Evolutionary conservation across 345 rosid genomes (phyloP), one percentile per base, ranked within the genome.

Genomic region (Gynandropsis gynandra): DNA sequence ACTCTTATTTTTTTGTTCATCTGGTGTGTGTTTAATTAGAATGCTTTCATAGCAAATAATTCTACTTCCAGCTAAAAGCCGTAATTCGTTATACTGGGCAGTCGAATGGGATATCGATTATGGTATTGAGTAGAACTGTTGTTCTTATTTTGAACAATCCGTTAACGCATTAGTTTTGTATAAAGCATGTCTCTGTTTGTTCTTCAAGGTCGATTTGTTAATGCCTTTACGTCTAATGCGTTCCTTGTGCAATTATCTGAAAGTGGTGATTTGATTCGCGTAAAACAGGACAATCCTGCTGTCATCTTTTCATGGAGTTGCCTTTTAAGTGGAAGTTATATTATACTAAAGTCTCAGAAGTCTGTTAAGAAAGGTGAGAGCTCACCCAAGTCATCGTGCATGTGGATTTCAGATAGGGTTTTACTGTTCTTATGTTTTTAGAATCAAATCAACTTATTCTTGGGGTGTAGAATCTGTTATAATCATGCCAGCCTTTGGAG

Each of bases 401-500:
- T n/a, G 19, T n/a, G 14, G 16, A 40, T 66, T 42, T 46, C 53
- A 37, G 29, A n/a, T 49, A 17, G n/a, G n/a, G n/a, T n/a, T n/a
- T n/a, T 20, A 3, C 33, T 14, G n/a, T 32, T 16, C 42, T 55
- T 48, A 19, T 31, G 5, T 5, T 16, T 19, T 10, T 41, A 13
- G 8, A 39, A 33, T 27, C 43, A 21, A 42, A 34, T 43, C 1
- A 42, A 4, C 56, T 54, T 38, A 56, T 10, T 70, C 18, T 40
- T 62, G 56, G 72, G 71, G 53, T 43, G 58, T 80, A 89, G 97
- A 86, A 56, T 80, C 90, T 62, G 88, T 89, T 39, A 63, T 80
- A 47, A 70, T 81, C 63, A 73, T 87, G 74, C 87, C 96, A 52
- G 64, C 77, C 58, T 80, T 84, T 56, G 96, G 87, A 46, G 74